A percentile compares a stretch with the other conserved stretches of the same genome.
These are phyloP conservation scores for Stygiomarasmius scandens DNA, from an alignment of 1,284 basidiomycete genomes.

Conservation along the genomic window DNA sequence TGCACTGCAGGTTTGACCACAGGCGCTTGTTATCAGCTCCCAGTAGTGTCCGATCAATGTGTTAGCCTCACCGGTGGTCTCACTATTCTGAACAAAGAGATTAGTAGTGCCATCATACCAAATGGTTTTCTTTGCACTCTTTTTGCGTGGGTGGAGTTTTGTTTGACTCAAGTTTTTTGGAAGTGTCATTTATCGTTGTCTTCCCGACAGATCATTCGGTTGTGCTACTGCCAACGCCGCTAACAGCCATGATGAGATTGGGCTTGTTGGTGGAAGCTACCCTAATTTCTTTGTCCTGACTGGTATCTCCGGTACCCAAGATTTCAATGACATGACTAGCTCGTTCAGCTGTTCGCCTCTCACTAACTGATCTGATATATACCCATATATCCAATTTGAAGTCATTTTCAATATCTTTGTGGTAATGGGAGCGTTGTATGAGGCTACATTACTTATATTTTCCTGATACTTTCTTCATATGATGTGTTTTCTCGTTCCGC, in stretches of 20 bases:
- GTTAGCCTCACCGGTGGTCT: constrained; percentile 18
- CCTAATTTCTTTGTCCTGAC: neutral
- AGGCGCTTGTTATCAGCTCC: constrained; percentile 16
- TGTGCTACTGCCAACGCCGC: neutral
- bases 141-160: constrained; percentile 12
- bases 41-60: constrained; percentile 18
- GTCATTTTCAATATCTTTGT: too few species aligned
- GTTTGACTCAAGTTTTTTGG: neutral
- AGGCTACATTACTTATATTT: too few species aligned
- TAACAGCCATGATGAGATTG: neutral
- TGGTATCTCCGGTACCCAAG: neutral
- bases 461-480: too few species aligned
- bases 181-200: too few species aligned
- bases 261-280: neutral
- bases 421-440: too few species aligned
- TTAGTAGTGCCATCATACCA: constrained; percentile 14
- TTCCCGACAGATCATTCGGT: neutral
- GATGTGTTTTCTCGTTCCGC: too few species aligned
- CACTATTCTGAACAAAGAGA: constrained; percentile 19
- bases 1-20: neutral
- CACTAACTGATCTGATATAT: neutral
- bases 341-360: constrained; percentile 15
- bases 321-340: constrained; percentile 17
- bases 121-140: constrained; percentile 20
- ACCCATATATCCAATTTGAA: too few species aligned